Evolutionary conservation across 352 stramenopile genomes (phyloP), one percentile per base, ranked within the genome.

Genomic region (Phytophthora meadii): DNA sequence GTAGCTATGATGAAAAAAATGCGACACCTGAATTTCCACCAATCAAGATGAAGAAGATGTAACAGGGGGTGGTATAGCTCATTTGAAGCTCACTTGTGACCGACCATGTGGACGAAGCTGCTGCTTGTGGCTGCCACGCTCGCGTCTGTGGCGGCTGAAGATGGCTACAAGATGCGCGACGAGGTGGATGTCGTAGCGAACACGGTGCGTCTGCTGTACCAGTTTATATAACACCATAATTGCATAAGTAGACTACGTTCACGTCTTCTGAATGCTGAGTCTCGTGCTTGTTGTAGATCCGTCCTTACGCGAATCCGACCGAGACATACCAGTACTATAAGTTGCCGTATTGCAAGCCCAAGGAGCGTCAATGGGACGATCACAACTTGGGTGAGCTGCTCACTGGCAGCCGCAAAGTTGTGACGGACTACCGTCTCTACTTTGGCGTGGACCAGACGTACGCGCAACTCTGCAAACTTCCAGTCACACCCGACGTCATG

Each of bases 281-380:
- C 4, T 46, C 19, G 19, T 51, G 14, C 5, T 7, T 54, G 8
- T 25, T 65, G 45, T 44, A 88, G 76, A 74, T 89, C 47, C 96
- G 95, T 15, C 97, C 97, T 32, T 99, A 98, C 61, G 98, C 98
- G 47, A 99, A 99, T 79, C 97, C 96, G 19, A 98, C 93, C 3
- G 97, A 99, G 75, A 99, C 97, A 50, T 99, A 99, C 76, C 90
- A 97, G 72, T 99, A 99, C 81, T 99, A 99, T 80, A 98, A 94
- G 47, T 81, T 99, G 41, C 97, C 97, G 25, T 99, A 97, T 83
- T 99, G 97, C 72, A 88, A 94, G 56, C 81, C 82, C 8, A 89
- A 88, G 51, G 83, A 93, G 65, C 74, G 77, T 25, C 81, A 96
- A 60, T 90, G 83, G 67, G 92, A 98, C 65, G 90, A 95, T 25